Percentiles rank a stretch among this genome's conserved stretches.
These are phyloP conservation scores for Alternaria atra DNA, from an alignment of 2,329 filamentous ascomycete genomes.

Conservation along the genomic window DNA sequence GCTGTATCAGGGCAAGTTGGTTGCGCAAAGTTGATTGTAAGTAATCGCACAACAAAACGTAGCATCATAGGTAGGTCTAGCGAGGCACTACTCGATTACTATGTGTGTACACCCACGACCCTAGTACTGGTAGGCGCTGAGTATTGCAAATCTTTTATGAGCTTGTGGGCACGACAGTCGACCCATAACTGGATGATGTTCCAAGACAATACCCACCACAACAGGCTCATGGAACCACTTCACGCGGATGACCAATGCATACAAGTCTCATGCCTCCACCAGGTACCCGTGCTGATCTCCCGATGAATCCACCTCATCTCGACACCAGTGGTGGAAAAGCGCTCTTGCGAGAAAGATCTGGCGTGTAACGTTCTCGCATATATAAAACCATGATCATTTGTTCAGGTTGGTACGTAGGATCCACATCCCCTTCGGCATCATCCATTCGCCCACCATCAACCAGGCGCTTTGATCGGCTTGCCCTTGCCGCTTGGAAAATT, in stretches of 20 bases:
- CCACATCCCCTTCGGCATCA: not conserved
- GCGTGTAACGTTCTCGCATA: not conserved
- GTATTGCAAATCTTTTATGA: not conserved
- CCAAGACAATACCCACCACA: not conserved
- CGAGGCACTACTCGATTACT: not conserved
- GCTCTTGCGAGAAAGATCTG: not conserved
- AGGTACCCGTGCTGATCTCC: not conserved
- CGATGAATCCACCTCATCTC: not conserved
- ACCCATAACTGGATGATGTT: not conserved
- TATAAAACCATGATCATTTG: not conserved
- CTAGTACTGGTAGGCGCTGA: not conserved
- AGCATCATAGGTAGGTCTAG: not conserved
- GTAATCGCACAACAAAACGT: not conserved
- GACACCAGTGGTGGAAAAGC: not conserved
- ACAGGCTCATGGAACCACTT: not conserved
- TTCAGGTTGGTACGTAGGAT: too few species aligned
- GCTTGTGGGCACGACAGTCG: not conserved
- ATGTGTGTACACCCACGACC: not conserved
- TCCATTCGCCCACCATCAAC: not conserved
- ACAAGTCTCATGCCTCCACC: not conserved
- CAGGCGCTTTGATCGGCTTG: not conserved
- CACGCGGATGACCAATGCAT: not conserved
- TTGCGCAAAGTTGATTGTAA: not conserved
- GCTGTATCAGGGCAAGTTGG: not conserved
- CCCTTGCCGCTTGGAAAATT: not conserved